A percentile compares a stretch with the other conserved stretches of the same genome.
phyloP scores from a whole-genome alignment of 2,329 filamentous ascomycete genomes.

The Colletotrichum salicis region DNA sequence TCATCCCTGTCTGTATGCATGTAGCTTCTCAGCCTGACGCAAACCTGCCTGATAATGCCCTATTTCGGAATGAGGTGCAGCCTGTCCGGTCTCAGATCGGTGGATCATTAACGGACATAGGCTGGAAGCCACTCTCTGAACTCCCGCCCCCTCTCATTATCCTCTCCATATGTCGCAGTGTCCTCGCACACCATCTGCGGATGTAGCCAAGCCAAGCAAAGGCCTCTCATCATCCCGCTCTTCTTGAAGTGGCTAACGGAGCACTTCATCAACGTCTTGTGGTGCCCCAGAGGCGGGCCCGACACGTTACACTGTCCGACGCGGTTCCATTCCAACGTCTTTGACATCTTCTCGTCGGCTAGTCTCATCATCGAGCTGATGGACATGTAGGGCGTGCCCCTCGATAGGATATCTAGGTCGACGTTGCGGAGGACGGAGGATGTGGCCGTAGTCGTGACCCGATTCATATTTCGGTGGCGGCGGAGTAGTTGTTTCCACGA shows the following conservation, averaged over 20 bases:
- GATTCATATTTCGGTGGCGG: neutral
- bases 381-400: slow-evolving; percentile 2
- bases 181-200: slow-evolving; percentile 9
- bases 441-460: neutral
- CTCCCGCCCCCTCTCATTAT: too few relatives aligned
- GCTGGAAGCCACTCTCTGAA: neutral
- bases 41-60: too few relatives aligned
- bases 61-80: too few relatives aligned
- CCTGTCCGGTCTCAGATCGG: too few relatives aligned
- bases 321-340: neutral
- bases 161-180: neutral
- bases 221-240: neutral
- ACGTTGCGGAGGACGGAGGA: slow-evolving; percentile 1
- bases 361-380: neutral
- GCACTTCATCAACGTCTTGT: slow-evolving; percentile 1
- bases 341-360: neutral
- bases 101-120: neutral
- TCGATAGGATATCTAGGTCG: neutral
- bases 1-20: too few relatives aligned
- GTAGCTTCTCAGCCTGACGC: too few relatives aligned
- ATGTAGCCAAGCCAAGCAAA: slow-evolving; percentile 20
- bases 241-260: neutral
- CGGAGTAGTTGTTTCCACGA: neutral
- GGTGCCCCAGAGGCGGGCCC: neutral
- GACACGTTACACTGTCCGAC: neutral